Evolutionary conservation across 164 flowering plant genomes (phyloP).

Genomic region (Tetracentron sinense): DNA sequence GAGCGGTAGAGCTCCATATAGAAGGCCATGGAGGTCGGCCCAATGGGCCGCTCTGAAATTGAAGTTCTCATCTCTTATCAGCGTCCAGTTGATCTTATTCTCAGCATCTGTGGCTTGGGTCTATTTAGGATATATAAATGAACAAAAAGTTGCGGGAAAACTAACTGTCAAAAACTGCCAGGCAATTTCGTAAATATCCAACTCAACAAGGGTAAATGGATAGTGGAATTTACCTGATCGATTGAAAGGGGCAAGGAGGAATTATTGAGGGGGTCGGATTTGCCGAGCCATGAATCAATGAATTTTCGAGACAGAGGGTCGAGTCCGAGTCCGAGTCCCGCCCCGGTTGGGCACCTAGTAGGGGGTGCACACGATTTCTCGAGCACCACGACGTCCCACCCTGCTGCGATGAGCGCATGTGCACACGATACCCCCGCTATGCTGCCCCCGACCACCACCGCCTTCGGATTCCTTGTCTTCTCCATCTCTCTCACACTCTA

Average conservation of each 20-base stretch:
- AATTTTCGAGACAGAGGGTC: conserved; percentile 47
- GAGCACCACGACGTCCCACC: conserved; percentile 57
- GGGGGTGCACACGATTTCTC: conserved; percentile 52
- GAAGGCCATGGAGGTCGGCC: conserved; percentile 72
- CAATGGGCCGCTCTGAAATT: conserved; percentile 75
- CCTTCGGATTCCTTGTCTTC: conserved; percentile 26
- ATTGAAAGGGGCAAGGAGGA: conserved; percentile 53
- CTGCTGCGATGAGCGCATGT: conserved; percentile 53
- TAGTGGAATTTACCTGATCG: conserved; percentile 56
- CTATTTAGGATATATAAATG: no score
- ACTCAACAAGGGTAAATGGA: no score
- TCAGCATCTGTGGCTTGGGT: conserved; percentile 55
- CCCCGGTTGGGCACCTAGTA: conserved; percentile 67
- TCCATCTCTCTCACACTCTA: neutral
- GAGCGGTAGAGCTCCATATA: conserved; percentile 46
- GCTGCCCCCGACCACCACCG: conserved; percentile 70
- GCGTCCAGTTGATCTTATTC: conserved; percentile 33
- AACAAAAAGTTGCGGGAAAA: no score
- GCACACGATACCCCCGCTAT: conserved; percentile 63
- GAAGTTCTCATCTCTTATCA: conserved; percentile 71
- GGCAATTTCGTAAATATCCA: neutral
- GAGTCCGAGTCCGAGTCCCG: conserved; percentile 79
- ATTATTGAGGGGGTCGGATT: conserved; percentile 32
- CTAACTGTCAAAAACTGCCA: no score
- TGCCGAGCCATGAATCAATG: conserved; percentile 56